These are phyloP conservation scores for Chalaropsis ovoidea DNA, from an alignment of 2,329 filamentous ascomycete species.

Conservation along the genomic window DNA sequence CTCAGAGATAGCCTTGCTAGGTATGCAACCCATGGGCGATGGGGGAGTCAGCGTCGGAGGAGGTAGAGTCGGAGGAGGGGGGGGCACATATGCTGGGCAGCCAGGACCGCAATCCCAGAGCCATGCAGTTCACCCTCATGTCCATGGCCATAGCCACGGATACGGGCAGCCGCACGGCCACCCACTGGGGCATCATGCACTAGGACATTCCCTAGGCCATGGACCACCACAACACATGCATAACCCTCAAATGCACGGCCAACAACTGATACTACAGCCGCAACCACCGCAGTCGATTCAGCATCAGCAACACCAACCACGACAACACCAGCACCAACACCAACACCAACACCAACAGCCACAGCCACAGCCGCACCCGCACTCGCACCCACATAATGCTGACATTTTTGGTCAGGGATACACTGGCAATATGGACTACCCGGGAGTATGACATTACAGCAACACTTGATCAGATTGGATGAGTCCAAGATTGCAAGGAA, in stretches of 20 bases:
- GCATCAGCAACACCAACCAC: conserved; percentile 6
- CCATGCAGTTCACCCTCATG: neutral
- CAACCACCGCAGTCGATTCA: neutral
- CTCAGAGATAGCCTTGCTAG: neutral
- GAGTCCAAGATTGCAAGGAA: no score
- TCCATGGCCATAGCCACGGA: conserved; percentile 9
- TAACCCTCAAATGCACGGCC: neutral
- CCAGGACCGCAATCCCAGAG: neutral
- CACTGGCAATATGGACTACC: conserved; percentile 7
- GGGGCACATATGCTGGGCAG: neutral
- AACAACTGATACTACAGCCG: neutral
- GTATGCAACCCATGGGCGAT: conserved; percentile 7
- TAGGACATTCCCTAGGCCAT: neutral
- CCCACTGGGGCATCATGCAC: neutral
- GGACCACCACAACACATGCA: conserved; percentile 2
- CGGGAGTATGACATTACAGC: neutral
- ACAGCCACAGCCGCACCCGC: conserved; percentile 4
- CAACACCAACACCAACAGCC: conserved; percentile 4
- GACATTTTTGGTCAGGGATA: conserved; percentile 12
- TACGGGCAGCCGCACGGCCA: neutral
- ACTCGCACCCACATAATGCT: conserved; percentile 3
- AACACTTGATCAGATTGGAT: no score
- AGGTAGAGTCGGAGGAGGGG: neutral
- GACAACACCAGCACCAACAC: neutral
- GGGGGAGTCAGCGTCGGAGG: conserved; percentile 1